Percentiles rank a stretch among this genome's conserved stretches.
phyloP scores from a whole-genome alignment of 2,329 filamentous ascomycete species.

The Botryotinia calthae region DNA sequence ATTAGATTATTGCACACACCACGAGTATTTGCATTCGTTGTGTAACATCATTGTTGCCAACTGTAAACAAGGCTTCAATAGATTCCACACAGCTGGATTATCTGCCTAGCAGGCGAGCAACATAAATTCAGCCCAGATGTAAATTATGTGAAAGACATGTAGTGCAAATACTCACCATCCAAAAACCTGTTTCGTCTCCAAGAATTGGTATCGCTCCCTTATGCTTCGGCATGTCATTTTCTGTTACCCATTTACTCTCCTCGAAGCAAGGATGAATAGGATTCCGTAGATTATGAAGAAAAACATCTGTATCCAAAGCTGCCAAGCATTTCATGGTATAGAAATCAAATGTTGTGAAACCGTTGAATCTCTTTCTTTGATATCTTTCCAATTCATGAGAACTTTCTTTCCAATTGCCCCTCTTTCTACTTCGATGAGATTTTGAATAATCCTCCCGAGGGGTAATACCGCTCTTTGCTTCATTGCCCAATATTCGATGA shows the following conservation, averaged over 20 bases:
- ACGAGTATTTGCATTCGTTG: conserved; percentile 8
- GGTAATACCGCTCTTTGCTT: background rate
- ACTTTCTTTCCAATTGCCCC: background rate
- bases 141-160: no score
- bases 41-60: conserved; percentile 9
- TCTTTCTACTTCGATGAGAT: background rate
- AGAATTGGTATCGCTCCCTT: conserved; percentile 20
- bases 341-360: background rate
- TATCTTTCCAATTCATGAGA: background rate
- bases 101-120: background rate
- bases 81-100: background rate
- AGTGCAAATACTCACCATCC: conserved; percentile 20
- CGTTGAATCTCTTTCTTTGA: conserved; percentile 4
- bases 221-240: conserved; percentile 15
- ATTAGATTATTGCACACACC: background rate
- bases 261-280: conserved; percentile 20
- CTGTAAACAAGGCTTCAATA: conserved; percentile 6
- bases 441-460: background rate
- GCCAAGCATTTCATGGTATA: background rate
- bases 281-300: background rate
- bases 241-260: conserved; percentile 15
- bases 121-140: background rate
- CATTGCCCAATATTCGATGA: background rate
- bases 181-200: conserved; percentile 19
- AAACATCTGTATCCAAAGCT: background rate